phyloP scores from a whole-genome alignment of 202 grass and related monocot genomes.

The Panicum virgatum region DNA sequence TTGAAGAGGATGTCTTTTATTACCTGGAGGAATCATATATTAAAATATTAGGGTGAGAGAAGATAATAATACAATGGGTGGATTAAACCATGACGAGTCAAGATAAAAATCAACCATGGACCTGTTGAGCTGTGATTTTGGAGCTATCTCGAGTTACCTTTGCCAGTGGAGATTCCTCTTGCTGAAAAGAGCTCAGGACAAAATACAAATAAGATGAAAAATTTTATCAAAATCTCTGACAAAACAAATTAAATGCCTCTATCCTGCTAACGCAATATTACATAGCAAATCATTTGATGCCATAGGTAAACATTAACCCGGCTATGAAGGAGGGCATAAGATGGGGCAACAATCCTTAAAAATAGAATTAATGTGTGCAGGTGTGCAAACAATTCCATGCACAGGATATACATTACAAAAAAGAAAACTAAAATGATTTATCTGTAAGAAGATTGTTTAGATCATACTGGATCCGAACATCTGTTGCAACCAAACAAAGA shows the following conservation, averaged over 20 bases:
- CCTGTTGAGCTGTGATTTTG: slow-evolving; percentile 93
- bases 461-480: neutral
- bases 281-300: neutral
- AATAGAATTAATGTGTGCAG: neutral
- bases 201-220: slow-evolving; percentile 16
- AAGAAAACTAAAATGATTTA: neutral
- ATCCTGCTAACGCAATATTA: neutral
- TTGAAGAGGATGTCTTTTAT: slow-evolving; percentile 96
- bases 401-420: neutral
- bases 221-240: neutral
- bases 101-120: slow-evolving; percentile 71
- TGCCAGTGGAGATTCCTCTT: slow-evolving; percentile 82
- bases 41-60: neutral
- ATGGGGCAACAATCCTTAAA: neutral
- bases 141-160: slow-evolving; percentile 97
- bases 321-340: neutral
- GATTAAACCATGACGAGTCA: neutral
- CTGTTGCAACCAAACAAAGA: neutral
- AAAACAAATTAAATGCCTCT: neutral
- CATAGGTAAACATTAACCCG: neutral
- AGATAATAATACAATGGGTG: neutral
- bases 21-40: slow-evolving; percentile 50
- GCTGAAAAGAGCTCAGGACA: slow-evolving; percentile 44
- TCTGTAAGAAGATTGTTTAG: neutral
- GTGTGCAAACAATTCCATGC: neutral